These are phyloP conservation scores for Pseudonitzschia delicatissima DNA, from an alignment of 108 stramenopile species.

Conservation along the genomic window DNA sequence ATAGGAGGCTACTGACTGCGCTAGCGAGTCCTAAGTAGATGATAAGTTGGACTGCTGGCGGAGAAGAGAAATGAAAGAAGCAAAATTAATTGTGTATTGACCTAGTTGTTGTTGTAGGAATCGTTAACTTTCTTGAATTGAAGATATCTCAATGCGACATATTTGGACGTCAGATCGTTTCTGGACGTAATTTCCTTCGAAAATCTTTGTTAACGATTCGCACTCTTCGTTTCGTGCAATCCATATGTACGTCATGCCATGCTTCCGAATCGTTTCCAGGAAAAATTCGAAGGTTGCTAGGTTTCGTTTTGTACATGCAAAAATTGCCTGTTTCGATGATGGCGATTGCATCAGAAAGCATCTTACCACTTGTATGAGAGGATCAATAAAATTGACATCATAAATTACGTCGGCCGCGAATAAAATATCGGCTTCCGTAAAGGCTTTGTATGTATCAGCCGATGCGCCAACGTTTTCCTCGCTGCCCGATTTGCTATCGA, in stretches of 20 bases:
- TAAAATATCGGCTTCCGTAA: slow-evolving; percentile 44
- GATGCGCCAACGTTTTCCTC: neutral
- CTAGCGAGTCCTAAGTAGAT: too few relatives aligned
- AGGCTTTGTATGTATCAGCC: neutral
- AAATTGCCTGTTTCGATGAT: slow-evolving; percentile 34
- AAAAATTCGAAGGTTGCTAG: slow-evolving; percentile 50
- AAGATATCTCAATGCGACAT: neutral
- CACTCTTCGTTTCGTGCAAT: slow-evolving; percentile 15
- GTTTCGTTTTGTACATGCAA: slow-evolving; percentile 60
- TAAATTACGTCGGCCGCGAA: slow-evolving; percentile 75
- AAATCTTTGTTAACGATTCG: slow-evolving; percentile 29
- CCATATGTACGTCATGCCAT: slow-evolving; percentile 34
- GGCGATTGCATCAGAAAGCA: slow-evolving; percentile 31
- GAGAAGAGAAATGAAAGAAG: too few relatives aligned
- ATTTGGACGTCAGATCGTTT: slow-evolving; percentile 51
- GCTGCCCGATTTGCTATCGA: neutral
- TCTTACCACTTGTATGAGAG: slow-evolving; percentile 36
- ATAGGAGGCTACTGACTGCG: too few relatives aligned
- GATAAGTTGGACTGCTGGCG: too few relatives aligned
- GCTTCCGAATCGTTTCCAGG: slow-evolving; percentile 31
- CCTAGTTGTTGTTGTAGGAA: neutral
- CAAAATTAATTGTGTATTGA: neutral
- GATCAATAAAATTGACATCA: slow-evolving; percentile 37
- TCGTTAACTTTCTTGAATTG: neutral
- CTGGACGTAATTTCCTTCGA: slow-evolving; percentile 60